Conservation (phyloP, 2,329 filamentous ascomycete genomes). For the Fusarium incarnatum region DNA sequence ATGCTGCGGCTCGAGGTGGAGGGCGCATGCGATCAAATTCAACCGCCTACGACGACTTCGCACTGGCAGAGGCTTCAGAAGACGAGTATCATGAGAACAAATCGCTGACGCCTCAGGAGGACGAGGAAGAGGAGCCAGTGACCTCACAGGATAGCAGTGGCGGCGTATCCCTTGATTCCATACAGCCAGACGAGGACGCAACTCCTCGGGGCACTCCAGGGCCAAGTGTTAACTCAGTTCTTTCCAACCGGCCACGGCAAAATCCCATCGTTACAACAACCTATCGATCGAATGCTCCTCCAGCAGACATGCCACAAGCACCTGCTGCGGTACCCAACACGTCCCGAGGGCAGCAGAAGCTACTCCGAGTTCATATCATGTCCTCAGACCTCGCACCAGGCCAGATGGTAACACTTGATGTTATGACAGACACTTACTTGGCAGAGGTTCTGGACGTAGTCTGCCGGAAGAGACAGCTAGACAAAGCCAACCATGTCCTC, state of each 20-base stretch:
- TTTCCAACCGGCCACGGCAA: constrained; percentile 54
- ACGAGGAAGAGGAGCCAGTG: constrained; percentile 56
- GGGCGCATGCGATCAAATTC: constrained; percentile 73
- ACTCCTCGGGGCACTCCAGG: constrained; percentile 45
- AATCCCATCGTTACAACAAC: constrained; percentile 73
- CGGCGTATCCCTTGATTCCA: constrained; percentile 35
- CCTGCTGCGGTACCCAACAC: constrained; percentile 58
- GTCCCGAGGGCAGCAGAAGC: constrained; percentile 73
- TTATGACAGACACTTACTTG: constrained; percentile 85
- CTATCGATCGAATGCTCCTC: constrained; percentile 63
- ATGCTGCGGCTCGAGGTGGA: constrained; percentile 76
- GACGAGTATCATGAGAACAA: constrained; percentile 78
- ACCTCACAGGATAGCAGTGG: constrained; percentile 47
- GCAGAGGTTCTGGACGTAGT: constrained; percentile 83
- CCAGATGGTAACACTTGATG: constrained; percentile 78
- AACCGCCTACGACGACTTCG: constrained; percentile 86
- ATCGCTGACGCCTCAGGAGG: constrained; percentile 73
- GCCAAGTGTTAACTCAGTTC: constrained; percentile 49
- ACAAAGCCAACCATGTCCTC: constrained; percentile 82
- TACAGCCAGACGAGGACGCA: constrained; percentile 50
- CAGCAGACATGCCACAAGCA: constrained; percentile 68
- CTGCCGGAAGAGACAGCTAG: constrained; percentile 80
- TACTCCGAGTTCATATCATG: constrained; percentile 77
- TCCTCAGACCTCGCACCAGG: constrained; percentile 76
- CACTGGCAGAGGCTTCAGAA: constrained; percentile 77